A percentile compares a stretch with the other conserved stretches of the same genome.
These are phyloP conservation scores for Fomitopsis betulina DNA, from an alignment of 1,284 basidiomycete genomes.

Conservation along the genomic window DNA sequence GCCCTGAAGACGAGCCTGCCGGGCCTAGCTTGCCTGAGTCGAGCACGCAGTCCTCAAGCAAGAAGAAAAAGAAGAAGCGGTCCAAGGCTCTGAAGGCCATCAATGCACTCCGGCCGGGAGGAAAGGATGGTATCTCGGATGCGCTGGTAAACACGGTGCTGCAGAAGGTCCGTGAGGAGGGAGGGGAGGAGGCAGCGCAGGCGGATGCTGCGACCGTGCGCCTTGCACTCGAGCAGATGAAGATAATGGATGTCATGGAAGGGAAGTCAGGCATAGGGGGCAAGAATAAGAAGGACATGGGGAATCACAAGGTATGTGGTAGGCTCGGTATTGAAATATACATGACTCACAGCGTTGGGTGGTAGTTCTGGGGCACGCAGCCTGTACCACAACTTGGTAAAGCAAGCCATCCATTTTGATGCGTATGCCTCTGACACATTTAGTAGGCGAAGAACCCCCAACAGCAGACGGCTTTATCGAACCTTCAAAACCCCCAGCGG, in stretches of 20 bases:
- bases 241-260: slow-evolving; percentile 68
- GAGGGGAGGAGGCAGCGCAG: slow-evolving; percentile 42
- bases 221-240: slow-evolving; percentile 61
- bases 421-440: slow-evolving; percentile 1
- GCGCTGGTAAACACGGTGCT: slow-evolving; percentile 55
- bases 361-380: slow-evolving; percentile 92
- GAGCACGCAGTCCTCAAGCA: slow-evolving; percentile 36
- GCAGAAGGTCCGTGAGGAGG: slow-evolving; percentile 55
- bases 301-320: slow-evolving; percentile 76
- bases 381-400: slow-evolving; percentile 86
- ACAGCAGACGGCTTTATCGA: slow-evolving; percentile 88
- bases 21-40: slow-evolving; percentile 23
- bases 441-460: slow-evolving; percentile 59
- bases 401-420: slow-evolving; percentile 8
- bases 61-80: slow-evolving; percentile 76
- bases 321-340: neutral
- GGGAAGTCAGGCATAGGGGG: slow-evolving; percentile 69
- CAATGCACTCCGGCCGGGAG: slow-evolving; percentile 41
- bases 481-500: slow-evolving; percentile 67
- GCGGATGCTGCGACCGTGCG: slow-evolving; percentile 57
- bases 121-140: slow-evolving; percentile 50
- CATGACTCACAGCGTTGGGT: neutral
- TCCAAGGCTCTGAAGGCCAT: slow-evolving; percentile 57
- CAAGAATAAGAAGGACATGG: slow-evolving; percentile 71
- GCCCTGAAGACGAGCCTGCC: slow-evolving; percentile 25